These are phyloP conservation scores for Solanum acaule DNA, from an alignment of 257 asterid genomes.

Conservation along the genomic window DNA sequence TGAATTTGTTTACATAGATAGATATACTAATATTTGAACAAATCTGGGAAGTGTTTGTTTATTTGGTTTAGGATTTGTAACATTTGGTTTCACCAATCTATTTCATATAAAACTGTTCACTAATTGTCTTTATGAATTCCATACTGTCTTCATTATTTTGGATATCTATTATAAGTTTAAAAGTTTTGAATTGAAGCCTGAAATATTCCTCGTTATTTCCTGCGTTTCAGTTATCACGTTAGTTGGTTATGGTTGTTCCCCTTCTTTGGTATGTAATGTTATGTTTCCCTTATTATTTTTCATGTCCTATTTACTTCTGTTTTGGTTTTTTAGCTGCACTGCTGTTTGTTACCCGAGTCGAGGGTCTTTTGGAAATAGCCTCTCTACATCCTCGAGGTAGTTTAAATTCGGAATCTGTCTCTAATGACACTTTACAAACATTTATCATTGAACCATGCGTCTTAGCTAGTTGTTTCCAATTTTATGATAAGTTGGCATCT, in stretches of 20 bases:
- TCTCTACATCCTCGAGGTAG: neutral
- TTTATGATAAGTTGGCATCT: neutral
- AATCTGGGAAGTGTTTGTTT: neutral
- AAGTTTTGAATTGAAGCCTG: neutral
- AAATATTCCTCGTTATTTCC: neutral
- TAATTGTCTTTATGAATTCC: neutral
- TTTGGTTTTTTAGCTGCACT: neutral
- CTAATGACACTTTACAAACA: neutral
- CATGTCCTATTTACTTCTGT: neutral
- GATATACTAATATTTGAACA: neutral
- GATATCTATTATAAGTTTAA: neutral
- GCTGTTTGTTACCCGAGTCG: neutral
- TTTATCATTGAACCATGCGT: neutral
- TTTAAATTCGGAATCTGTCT: neutral
- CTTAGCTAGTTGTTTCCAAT: neutral
- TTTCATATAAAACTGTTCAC: neutral
- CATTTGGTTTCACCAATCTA: neutral
- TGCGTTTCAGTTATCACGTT: neutral
- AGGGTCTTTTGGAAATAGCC: neutral
- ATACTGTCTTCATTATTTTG: neutral
- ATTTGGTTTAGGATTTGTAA: neutral
- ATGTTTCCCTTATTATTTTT: neutral
- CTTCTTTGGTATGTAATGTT: neutral
- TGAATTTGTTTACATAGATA: neutral
- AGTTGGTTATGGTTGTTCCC: neutral